A percentile compares a stretch with the other conserved stretches of the same genome.
phyloP scores from a whole-genome alignment of 495 filamentous ascomycete genomes.

The Xylaria intraflava region DNA sequence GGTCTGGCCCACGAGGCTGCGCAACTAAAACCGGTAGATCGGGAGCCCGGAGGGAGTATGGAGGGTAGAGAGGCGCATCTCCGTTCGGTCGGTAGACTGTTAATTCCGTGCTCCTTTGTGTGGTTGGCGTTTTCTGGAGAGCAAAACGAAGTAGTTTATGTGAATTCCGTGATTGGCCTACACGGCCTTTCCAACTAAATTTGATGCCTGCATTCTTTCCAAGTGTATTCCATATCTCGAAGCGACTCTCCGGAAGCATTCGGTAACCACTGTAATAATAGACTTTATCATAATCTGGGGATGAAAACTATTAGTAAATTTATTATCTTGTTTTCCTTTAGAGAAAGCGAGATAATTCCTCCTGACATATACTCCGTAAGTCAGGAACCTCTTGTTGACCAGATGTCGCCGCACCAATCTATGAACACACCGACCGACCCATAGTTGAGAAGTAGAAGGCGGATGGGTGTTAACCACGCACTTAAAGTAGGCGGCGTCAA shows the following conservation, averaged over 20 bases:
- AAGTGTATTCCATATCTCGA: constrained; percentile 32
- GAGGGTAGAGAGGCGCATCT: constrained; percentile 4
- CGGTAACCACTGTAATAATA: constrained; percentile 12
- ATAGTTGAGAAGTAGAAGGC: not conserved
- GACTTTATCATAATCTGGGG: constrained; percentile 17
- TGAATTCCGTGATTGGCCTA: constrained; percentile 66
- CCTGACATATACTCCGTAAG: not conserved
- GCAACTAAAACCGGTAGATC: not conserved
- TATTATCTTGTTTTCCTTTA: not conserved
- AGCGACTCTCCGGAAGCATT: constrained; percentile 8
- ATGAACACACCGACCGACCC: not conserved
- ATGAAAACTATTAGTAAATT: not conserved
- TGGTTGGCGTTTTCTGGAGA: constrained; percentile 45
- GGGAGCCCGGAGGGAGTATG: constrained; percentile 2
- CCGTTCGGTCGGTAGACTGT: not conserved
- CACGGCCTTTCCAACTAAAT: constrained; percentile 65
- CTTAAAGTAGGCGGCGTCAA: not conserved
- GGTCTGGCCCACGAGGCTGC: constrained; percentile 24
- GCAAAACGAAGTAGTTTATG: constrained; percentile 68
- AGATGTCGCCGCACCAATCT: too few species aligned
- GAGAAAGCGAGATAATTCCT: not conserved
- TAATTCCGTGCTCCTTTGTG: constrained; percentile 13
- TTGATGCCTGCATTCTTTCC: constrained; percentile 56
- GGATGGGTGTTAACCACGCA: not conserved
- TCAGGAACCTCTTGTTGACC: not conserved